phyloP scores from a whole-genome alignment of 306 rosid genomes.

The Vigna trinervia region DNA sequence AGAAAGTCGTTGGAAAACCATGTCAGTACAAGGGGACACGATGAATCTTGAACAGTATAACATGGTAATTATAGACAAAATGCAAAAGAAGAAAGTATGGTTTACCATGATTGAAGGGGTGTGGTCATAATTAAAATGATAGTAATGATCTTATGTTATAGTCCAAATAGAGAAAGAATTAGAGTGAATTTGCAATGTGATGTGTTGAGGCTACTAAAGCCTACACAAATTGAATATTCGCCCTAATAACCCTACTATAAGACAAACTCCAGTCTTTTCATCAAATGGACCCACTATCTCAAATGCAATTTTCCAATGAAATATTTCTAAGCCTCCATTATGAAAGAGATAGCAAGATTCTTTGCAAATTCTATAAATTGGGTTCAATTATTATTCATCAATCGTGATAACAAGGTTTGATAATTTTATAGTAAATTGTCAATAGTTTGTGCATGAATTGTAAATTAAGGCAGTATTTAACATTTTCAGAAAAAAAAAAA shows the following conservation, averaged over 20 bases:
- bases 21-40: neutral
- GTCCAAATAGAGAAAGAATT: neutral
- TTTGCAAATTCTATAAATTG: no score
- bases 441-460: no score
- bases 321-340: constrained; percentile 26
- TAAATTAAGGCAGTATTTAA: neutral
- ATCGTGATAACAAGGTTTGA: no score
- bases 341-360: neutral
- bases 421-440: no score
- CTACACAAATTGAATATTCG: constrained; percentile 38
- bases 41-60: neutral
- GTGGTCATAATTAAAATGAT: constrained; percentile 44
- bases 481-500: neutral
- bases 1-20: neutral
- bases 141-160: constrained; percentile 20
- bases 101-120: constrained; percentile 41
- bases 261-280: constrained; percentile 33
- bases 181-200: constrained; percentile 19
- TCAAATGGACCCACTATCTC: constrained; percentile 39
- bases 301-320: constrained; percentile 27
- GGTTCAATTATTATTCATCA: no score
- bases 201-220: constrained; percentile 8
- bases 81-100: constrained; percentile 25
- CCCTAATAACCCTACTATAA: constrained; percentile 16
- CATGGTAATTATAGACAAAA: constrained; percentile 16